Evolutionary conservation across 83 land plant genomes (phyloP), one percentile per base, ranked within the genome.

Genomic region (Diphasiastrum complanatum): DNA sequence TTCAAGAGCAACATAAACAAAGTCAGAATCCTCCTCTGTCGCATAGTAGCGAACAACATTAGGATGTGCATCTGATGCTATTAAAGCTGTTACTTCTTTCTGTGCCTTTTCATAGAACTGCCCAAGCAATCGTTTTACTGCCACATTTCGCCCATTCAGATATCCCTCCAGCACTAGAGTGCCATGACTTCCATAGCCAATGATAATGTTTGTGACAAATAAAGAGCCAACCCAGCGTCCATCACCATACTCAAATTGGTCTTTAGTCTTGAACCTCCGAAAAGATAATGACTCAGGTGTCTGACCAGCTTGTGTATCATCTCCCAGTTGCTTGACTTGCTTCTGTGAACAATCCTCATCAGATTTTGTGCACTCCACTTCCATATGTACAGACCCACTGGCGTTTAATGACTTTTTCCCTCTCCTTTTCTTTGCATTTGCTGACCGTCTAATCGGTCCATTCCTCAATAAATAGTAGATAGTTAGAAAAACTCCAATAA

Each of bases 111-210:
- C 89, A 72, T 89, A 75, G 51, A 81, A 83, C 28, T 83, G 72
- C 27, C 41, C 66, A 38, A 89, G 76, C 27, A 95, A 78, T 6
- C 96, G 78, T 45, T 95, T 95, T 35, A 95, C 92, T 50, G 99
- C 99, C 59, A 86, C 92, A 16, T 76, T 59, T 34, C 92, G 79
- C 33, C 83, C 78, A 61, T 82, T 83, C 64, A 81, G 69, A 40
- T 65, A 54, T 31, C 99, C 99, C 56, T 95, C 92, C 45, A 83
- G 50, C 6, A 95, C 81, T 25, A 82, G 67, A 1, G 99, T 95
- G 26, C 99, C 99, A 69, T 95, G 78, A 59, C 99, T 95, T 37
- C 99, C 99, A 48, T 78, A 76, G 4, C 83, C 99, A 68, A 95
- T 95, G 61, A 72, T 82, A 29, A 34, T 70, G 47, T 78, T 77